Evolutionary conservation across 805 yeast species (phyloP), one percentile per base, ranked within the genome.

Genomic region (Saturnispora besseyi): DNA sequence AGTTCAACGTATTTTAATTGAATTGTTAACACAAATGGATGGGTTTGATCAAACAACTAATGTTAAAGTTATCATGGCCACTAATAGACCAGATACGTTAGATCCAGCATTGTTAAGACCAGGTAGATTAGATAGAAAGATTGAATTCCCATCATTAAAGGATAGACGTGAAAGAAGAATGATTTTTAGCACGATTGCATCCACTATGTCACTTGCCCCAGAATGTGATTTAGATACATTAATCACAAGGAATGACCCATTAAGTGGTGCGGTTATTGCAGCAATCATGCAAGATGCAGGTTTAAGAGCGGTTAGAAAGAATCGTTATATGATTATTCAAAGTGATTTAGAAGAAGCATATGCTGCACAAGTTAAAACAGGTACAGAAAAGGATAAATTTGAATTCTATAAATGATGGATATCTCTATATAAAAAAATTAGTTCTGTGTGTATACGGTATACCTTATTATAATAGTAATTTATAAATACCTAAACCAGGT

Each of bases 251-350:
- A 93, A 93, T 64, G 99, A 93, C 66, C 96, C 99, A 38, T 74
- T 95, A 52, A 87, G 96, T 34, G 99, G 99, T 63, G 99, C 96
- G 11, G 79, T 91, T 51, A 93, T 93, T 64, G 98, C 99, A 13
- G 99, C 99, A 15, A 91, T 93, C 59, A 93, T 93, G 99, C 99
- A 93, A 77, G 99, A 95, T 71, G 99, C 99, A 29, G 99, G 99
- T 58, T 77, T 93, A 59, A 81, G 99, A 59, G 99, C 99, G 2
- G 98, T 93, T 44, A 85, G 99, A 73, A 93, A 91, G 73, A 93
- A 93, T 69, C 80, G 99, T 71, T 93, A 95, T 67, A 95, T 93
- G 69, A 95, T 93, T 57, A 74, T 95, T 62, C 98, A 93, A 71
- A 82, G 84, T 64, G 99, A 93, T 72, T 75, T 93, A 65, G 99